Percentiles rank a stretch among this genome's conserved stretches.
These are phyloP conservation scores for Spirogloea muscicola DNA, from an alignment of 139 green algal genomes.

Conservation along the genomic window DNA sequence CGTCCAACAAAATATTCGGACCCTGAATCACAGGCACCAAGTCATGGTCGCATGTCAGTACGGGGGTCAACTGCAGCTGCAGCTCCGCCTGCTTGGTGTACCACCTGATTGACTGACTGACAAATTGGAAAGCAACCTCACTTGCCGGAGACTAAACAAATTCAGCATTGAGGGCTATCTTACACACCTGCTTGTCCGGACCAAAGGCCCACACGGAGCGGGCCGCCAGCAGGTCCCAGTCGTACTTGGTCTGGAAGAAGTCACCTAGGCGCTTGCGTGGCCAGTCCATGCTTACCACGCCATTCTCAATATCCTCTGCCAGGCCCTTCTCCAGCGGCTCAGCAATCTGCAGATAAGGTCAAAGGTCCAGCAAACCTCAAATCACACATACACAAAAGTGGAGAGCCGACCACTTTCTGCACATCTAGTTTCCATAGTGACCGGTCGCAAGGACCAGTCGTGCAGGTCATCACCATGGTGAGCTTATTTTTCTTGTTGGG, in stretches of 20 bases:
- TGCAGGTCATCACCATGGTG: slow-evolving; percentile 46
- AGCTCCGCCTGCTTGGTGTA: too few relatives aligned
- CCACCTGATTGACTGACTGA: too few relatives aligned
- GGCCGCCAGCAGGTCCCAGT: slow-evolving; percentile 92
- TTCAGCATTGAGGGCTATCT: too few relatives aligned
- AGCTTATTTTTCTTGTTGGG: slow-evolving; percentile 89
- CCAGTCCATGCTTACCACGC: slow-evolving; percentile 68
- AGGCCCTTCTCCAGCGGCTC: slow-evolving; percentile 92
- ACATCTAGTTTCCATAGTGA: too few relatives aligned
- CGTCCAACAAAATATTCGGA: slow-evolving; percentile 91
- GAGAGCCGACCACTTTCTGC: too few relatives aligned
- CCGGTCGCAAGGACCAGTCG: not conserved
- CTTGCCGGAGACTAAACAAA: too few relatives aligned
- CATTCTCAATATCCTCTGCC: slow-evolving; percentile 85
- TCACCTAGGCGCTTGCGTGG: slow-evolving; percentile 60
- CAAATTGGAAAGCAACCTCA: too few relatives aligned
- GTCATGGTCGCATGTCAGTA: too few relatives aligned
- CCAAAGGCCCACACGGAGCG: slow-evolving; percentile 95
- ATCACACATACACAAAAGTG: not conserved
- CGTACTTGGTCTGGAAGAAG: slow-evolving; percentile 87
- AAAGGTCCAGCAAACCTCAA: not conserved
- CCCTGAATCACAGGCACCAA: slow-evolving; percentile 49
- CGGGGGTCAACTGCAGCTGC: too few relatives aligned
- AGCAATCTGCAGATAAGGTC: slow-evolving; percentile 62
- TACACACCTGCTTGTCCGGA: slow-evolving; percentile 59